Percentiles rank a stretch among this genome's conserved stretches.
Conservation (phyloP, 441 rosid species). For the Croton laevigatus region DNA sequence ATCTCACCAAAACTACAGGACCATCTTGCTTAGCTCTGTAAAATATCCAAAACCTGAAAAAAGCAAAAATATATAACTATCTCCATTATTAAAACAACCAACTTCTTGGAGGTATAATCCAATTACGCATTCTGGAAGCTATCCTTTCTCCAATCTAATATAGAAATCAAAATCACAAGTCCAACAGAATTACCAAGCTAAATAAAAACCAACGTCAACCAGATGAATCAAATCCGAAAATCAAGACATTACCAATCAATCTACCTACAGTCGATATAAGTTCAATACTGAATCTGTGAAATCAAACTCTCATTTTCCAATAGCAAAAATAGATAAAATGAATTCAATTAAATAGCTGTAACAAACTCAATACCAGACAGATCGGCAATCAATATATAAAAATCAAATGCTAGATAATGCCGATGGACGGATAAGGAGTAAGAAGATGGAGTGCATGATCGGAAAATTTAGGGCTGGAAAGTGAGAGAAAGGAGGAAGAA, state of each 20-base stretch:
- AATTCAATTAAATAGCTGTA: not conserved
- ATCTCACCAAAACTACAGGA: slow-evolving; percentile 82
- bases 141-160: not conserved
- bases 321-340: not conserved
- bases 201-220: not conserved
- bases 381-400: not conserved
- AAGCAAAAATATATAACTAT: slow-evolving; percentile 10
- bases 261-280: not conserved
- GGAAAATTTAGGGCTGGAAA: slow-evolving; percentile 6
- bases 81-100: not conserved
- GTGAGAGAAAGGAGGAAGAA: no score
- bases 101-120: not conserved
- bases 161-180: not conserved
- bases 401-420: not conserved
- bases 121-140: not conserved
- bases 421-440: not conserved
- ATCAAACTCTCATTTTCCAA: not conserved
- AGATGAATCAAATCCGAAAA: not conserved
- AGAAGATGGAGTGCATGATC: not conserved
- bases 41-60: slow-evolving; percentile 87
- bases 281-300: not conserved
- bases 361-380: not conserved
- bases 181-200: not conserved
- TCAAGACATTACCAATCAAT: not conserved
- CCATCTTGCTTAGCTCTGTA: slow-evolving; percentile 97